Percentiles rank a stretch among this genome's conserved stretches.
Evolutionary conservation across 345 rosid genomes (phyloP).

Genomic region (Capsella bursapastoris): DNA sequence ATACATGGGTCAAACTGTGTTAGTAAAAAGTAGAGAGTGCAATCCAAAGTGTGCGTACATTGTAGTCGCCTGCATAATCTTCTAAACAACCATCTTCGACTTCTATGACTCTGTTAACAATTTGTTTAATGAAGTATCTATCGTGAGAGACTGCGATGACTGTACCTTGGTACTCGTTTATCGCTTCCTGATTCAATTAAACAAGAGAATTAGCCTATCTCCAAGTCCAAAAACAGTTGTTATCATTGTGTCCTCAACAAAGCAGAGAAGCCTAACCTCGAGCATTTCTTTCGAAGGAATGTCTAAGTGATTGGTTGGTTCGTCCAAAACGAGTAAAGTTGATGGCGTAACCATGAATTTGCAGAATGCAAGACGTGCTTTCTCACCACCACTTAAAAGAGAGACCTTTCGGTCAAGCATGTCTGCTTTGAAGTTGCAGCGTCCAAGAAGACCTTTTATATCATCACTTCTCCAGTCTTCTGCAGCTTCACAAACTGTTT

Average conservation of each 20-base stretch:
- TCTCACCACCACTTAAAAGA: constrained; percentile 96
- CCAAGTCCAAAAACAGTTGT: not conserved
- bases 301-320: constrained; percentile 96
- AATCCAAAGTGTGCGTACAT: constrained; percentile 61
- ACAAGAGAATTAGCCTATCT: constrained; percentile 6
- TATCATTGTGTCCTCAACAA: not conserved
- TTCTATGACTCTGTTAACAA: constrained; percentile 94
- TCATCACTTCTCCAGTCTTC: constrained; percentile 96
- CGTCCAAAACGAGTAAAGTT: constrained; percentile 80
- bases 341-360: constrained; percentile 97
- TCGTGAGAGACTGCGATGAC: constrained; percentile 91
- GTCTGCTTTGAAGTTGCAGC: constrained; percentile 94
- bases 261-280: constrained; percentile 61
- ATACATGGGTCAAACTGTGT: not conserved
- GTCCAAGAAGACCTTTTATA: constrained; percentile 95
- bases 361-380: constrained; percentile 98
- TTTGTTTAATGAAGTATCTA: constrained; percentile 89
- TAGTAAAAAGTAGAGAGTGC: not conserved
- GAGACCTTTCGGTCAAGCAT: constrained; percentile 95
- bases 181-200: constrained; percentile 73
- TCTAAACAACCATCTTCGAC: constrained; percentile 66
- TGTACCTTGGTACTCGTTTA: constrained; percentile 80
- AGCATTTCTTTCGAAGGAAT: constrained; percentile 99
- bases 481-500: constrained; percentile 88
- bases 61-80: constrained; percentile 90